Evolutionary conservation across 2,329 filamentous ascomycete genomes (phyloP).

Genomic region (Atkinsonella texensis): DNA sequence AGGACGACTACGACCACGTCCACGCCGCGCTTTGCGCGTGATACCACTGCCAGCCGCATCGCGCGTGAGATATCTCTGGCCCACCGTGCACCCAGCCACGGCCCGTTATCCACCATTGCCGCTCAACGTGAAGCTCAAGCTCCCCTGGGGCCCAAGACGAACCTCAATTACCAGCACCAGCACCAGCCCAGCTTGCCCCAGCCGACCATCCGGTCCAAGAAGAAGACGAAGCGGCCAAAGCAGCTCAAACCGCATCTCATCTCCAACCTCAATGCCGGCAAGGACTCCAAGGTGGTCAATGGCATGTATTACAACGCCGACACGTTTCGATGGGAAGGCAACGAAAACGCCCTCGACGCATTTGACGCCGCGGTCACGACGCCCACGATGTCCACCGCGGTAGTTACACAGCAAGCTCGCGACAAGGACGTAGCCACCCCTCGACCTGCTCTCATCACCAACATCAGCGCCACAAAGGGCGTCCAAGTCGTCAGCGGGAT

Average conservation of each 20-base stretch:
- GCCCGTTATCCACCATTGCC: conserved; percentile 41
- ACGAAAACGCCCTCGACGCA: conserved; percentile 69
- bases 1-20: conserved; percentile 25
- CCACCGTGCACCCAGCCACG: conserved; percentile 43
- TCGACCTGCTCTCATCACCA: conserved; percentile 74
- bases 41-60: conserved; percentile 53
- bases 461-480: conserved; percentile 72
- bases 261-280: conserved; percentile 63
- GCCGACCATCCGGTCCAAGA: conserved; percentile 38
- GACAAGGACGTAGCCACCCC: conserved; percentile 50
- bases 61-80: conserved; percentile 50
- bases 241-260: conserved; percentile 79
- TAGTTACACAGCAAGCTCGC: conserved; percentile 29
- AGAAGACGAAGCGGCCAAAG: conserved; percentile 43
- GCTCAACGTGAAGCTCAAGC: conserved; percentile 41
- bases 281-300: conserved; percentile 66
- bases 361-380: conserved; percentile 58
- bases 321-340: conserved; percentile 88
- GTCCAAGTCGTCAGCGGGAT: conserved; percentile 95
- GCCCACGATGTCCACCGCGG: conserved; percentile 30
- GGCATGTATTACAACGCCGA: conserved; percentile 93
- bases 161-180: conserved; percentile 21
- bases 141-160: conserved; percentile 38
- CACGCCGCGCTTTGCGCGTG: conserved; percentile 48
- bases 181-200: conserved; percentile 29